Evolutionary conservation across 495 filamentous ascomycete genomes (phyloP), one percentile per base, ranked within the genome.

Genomic region (Aspergillus avenaceus): DNA sequence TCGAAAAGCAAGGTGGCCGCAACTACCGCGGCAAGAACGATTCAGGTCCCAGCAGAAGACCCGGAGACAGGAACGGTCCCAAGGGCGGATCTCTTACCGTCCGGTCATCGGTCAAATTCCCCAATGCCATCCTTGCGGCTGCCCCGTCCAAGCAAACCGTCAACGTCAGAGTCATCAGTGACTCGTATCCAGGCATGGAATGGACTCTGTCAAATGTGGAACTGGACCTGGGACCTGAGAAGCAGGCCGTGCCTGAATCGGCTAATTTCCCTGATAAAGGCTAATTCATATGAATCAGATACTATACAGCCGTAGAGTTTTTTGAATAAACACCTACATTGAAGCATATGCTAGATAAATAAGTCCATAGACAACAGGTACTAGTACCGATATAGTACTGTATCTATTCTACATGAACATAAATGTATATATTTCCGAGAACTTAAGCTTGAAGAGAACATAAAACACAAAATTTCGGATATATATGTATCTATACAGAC

Each of bases 161-260:
- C 9, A 84, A 89, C 71, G 78, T 95, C 18, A 59, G 74, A 52
- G 78, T 95, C 0, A 68, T 91, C 32, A 96, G 90, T 70, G 91
- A 97, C 76, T 84, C 81, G 18, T 97, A 97, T 71, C 71, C 90
- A 23, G 87, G 85, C 0, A 84, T 97, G 83, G 74, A 83, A 56
- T 95, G 87, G 76, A 69, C 60, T 3, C 23, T 72, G 24, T 45
- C 55, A 1, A 58, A 62, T 32, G 60, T 69, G 25, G 63, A 65
- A 28, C 60, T 69, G 0, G 50, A 54, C 14, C 22, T 67, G 23
- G 59, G 31, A 1, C n/a, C 46, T 11, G 46, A 38, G 31, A 62
- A 43, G 7, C 65, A 69, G 56, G 50, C 23, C 21, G 43, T 70
- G 0, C 41, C 59, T 2, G 45, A 47, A 14, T 21, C 19, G 19